These are phyloP conservation scores for Fusarium pseudograminearum DNA, from an alignment of 2,329 filamentous ascomycete species.

Conservation along the genomic window DNA sequence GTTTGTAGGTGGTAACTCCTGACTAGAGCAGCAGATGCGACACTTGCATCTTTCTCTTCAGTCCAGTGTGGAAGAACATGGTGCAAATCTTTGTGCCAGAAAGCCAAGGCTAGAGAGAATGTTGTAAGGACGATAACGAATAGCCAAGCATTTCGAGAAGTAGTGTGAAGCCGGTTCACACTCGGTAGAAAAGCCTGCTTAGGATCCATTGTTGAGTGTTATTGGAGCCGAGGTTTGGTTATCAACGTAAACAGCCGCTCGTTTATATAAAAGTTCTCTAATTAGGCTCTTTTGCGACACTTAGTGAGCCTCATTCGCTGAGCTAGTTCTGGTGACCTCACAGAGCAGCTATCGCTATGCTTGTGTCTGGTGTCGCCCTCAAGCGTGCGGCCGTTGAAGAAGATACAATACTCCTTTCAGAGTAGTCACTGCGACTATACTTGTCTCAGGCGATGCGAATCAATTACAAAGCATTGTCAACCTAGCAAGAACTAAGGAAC, in stretches of 20 bases:
- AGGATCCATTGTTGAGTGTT: background rate
- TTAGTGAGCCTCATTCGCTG: background rate
- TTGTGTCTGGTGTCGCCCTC: background rate
- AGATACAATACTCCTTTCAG: background rate
- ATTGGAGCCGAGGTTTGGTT: background rate
- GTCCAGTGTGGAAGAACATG: background rate
- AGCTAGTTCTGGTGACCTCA: background rate
- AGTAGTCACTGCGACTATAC: background rate
- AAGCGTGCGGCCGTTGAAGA: background rate
- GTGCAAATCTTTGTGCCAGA: background rate
- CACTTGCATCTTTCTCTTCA: background rate
- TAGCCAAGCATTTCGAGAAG: background rate
- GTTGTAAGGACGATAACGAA: background rate
- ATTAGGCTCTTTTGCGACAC: background rate
- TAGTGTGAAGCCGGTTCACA: background rate
- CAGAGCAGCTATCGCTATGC: background rate
- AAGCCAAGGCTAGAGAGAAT: background rate
- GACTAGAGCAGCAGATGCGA: background rate
- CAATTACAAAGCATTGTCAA: background rate
- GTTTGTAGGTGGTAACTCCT: background rate
- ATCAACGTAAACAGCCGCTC: background rate
- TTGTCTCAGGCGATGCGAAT: background rate
- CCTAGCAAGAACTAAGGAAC: background rate
- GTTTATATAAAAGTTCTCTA: background rate
- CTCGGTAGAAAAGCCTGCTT: background rate